Base-by-base conservation (phyloP, 2,329 filamentous ascomycete species). In the Curvularia sp. region DNA sequence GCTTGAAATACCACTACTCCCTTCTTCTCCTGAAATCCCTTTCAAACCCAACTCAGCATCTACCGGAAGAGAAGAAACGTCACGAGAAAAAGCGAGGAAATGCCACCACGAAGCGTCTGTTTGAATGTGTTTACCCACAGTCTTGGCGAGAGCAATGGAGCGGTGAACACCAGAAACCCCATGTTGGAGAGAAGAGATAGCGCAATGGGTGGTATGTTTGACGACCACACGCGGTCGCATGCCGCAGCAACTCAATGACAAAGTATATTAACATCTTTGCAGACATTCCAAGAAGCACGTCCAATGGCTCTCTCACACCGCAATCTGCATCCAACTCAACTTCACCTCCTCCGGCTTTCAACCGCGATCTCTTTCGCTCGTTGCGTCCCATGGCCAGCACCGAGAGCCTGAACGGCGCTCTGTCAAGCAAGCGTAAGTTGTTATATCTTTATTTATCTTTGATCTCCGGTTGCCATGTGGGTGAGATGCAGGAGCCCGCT, bases 71-170 rank as follows among this genome's bases (percentile, higher is more conserved):
- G 60, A 56, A 50, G 58, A 63, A 30, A 55, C 13, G 22, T 49
- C 39, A 38, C 53, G 60, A 56, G 53, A 53, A 62, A 63, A 51
- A 55, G 41, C 39, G 30, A 54, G 62, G 67, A 66, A 57, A 75
- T 76, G 74, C 74, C 74, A 49, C 71, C 74, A 51, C 69, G 74
- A 70, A 74, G 71, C 56, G 71, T 76, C 26, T 72, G 71, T 53
- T 62, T 75, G 63, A 76, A 76, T 71, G 74, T 76, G 24, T 76
- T 75, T 68, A 75, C 71, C 46, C 70, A 63, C 15, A 72, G 69
- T 61, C 63, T 70, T 65, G 64, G 71, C 67, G 67, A 70, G 48
- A 59, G 66, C 44, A 68, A 66, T 54, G 63, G 64, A 60, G 62
- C 66, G 65, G 68, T 73, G 63, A 72, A 60, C 53, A 70, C 72